These are phyloP conservation scores for Sugiyamaella marilandica DNA, from an alignment of 805 yeast species.

Conservation along the genomic window DNA sequence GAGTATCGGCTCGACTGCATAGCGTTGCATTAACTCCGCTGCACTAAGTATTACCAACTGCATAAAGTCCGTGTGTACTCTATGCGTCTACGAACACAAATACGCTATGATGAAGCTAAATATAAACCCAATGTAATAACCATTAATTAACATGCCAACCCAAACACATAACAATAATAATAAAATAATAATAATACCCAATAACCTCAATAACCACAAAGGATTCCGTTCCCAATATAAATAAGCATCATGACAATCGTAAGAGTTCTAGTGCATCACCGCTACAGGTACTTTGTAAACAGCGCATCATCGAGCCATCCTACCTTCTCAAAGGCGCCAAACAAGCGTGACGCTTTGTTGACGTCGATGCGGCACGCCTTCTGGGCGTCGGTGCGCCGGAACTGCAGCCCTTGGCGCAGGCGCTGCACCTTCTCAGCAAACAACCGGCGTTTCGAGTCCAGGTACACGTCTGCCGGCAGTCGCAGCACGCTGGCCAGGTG, in stretches of 20 bases:
- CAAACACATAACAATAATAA: slow-evolving; percentile 3
- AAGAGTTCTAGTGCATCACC: background rate
- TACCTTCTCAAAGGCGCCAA: slow-evolving; percentile 83
- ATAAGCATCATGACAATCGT: background rate
- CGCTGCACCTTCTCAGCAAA: slow-evolving; percentile 86
- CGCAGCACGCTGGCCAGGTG: slow-evolving; percentile 82
- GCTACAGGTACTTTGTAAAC: slow-evolving; percentile 46
- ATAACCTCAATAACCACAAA: background rate
- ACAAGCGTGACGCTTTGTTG: slow-evolving; percentile 87
- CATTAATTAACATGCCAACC: slow-evolving; percentile 1
- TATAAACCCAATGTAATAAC: slow-evolving; percentile 3
- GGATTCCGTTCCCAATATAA: slow-evolving; percentile 2
- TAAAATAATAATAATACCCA: slow-evolving; percentile 7
- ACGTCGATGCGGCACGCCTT: slow-evolving; percentile 97
- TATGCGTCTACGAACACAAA: too few relatives aligned
- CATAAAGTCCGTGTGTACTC: too few relatives aligned
- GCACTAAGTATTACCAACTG: too few relatives aligned
- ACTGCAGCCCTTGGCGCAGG: slow-evolving; percentile 62
- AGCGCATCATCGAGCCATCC: slow-evolving; percentile 85
- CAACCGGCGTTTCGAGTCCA: slow-evolving; percentile 71
- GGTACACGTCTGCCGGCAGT: slow-evolving; percentile 78
- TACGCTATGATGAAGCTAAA: too few relatives aligned
- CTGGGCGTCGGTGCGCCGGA: slow-evolving; percentile 96
- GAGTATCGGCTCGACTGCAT: too few relatives aligned
- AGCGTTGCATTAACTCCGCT: too few relatives aligned